Base-by-base conservation (phyloP, 2,329 filamentous ascomycete genomes). In the Fusarium sp. region DNA sequence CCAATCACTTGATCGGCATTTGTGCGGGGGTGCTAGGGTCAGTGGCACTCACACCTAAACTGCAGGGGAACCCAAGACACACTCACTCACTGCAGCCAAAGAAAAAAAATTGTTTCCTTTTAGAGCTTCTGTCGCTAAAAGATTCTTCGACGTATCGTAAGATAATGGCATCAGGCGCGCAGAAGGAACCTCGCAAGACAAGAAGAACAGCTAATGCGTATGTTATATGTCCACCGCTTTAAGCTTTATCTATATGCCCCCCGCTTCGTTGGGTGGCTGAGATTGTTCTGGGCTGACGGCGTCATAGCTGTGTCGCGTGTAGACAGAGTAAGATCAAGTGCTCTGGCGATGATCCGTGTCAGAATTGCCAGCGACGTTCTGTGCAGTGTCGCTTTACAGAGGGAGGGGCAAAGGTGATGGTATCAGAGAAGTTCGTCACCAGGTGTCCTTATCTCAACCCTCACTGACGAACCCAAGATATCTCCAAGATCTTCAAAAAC, bases 301-400 rank as follows among this genome's bases (percentile, higher is more conserved):
- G 24, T 44, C 28, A 47, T 52, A 82, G 80, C 12, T 82, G 80
- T 47, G 63, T 79, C 55, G 65, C 77, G 5, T 82, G 81, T 56
- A 79, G 81, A 11, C 78, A 81, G 36, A 81, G 80, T 64, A 82
- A 82, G 69, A 81, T 82, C 36, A 82, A 82, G 71, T 82, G 81
- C 28, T 81, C 80, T 5, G 81, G 81, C n/a, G 66, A 77, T 9
- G 75, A 81, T 13, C 81, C 81, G 10, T 82, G 81, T 42, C 66
- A 73, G 33, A 82, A 81, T 14, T 82, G 81, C 47, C 76, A 77
- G 41, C 75, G 81, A 11, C 81, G 81, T 1, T 51, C 65, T 3
- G 59, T 82, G 4, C 69, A 70, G 31, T 84, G 82, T 56, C 78
- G 65, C 10, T 84, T 83, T 41, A 70, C 75, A 7, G 80, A 82